Percentiles rank a stretch among this genome's conserved stretches.
phyloP scores from a whole-genome alignment of 192 early-diverging fungal species.

The Thamnidium elegans region DNA sequence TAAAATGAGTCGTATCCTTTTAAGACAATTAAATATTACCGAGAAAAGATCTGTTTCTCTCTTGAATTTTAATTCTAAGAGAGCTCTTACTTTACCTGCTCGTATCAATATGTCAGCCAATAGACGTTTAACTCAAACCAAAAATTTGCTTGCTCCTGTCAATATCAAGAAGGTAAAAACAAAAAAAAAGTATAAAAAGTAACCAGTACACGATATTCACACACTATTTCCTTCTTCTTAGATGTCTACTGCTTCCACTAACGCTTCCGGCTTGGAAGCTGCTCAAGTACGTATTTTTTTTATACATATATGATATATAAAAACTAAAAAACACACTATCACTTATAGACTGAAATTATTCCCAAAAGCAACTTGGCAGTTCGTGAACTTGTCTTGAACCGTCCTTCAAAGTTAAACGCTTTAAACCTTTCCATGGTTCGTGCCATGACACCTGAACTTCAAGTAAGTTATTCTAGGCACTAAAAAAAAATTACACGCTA shows the following conservation, averaged over 20 bases:
- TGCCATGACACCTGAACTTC: constrained; percentile 74
- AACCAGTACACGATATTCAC: too few relatives aligned
- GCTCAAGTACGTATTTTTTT: constrained; percentile 5
- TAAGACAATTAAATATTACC: constrained; percentile 2
- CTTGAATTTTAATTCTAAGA: background rate
- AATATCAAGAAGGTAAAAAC: constrained; percentile 10
- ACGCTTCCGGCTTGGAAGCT: constrained; percentile 2
- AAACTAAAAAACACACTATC: background rate
- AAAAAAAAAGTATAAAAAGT: background rate
- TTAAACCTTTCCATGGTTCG: constrained; percentile 84
- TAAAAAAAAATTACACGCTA: background rate
- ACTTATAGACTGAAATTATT: constrained; percentile 17
- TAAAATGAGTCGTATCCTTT: constrained; percentile 13
- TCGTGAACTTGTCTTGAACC: constrained; percentile 56
- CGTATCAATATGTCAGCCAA: background rate
- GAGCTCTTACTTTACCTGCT: constrained; percentile 4
- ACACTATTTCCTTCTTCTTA: background rate
- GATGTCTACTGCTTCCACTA: constrained; percentile 8
- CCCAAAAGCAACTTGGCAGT: constrained; percentile 8
- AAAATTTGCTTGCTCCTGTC: constrained; percentile 10
- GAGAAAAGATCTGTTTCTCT: background rate
- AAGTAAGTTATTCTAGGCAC: constrained; percentile 39
- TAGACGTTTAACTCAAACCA: constrained; percentile 10
- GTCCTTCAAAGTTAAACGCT: constrained; percentile 82
- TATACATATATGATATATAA: too few relatives aligned